A percentile compares a stretch with the other conserved stretches of the same genome.
Evolutionary conservation across 2,329 filamentous ascomycete genomes (phyloP).

Genomic region (Ambrosiella beaveri): DNA sequence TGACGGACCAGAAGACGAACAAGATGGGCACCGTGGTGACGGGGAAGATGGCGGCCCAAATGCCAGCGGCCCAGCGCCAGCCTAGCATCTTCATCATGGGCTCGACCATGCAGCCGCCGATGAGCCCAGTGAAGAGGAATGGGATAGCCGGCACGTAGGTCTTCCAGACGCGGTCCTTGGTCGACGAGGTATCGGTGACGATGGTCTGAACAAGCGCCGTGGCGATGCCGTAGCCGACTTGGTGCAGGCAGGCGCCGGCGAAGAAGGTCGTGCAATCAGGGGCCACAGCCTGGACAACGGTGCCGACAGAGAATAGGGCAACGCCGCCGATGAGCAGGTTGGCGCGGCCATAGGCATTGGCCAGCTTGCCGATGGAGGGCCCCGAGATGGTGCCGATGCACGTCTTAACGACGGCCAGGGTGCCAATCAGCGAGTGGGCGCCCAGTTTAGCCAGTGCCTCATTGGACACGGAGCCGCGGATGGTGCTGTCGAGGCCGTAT

Average conservation of each 20-base stretch:
- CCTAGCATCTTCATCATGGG: slow-evolving; percentile 30
- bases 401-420: no score
- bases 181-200: slow-evolving; percentile 45
- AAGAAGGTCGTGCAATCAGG: slow-evolving; percentile 32
- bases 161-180: slow-evolving; percentile 44
- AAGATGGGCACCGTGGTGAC: slow-evolving; percentile 40
- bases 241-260: slow-evolving; percentile 42
- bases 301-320: slow-evolving; percentile 40
- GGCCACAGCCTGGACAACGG: slow-evolving; percentile 37
- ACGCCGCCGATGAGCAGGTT: slow-evolving; percentile 39
- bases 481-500: no score
- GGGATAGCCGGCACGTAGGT: slow-evolving; percentile 43
- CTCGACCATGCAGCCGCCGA: slow-evolving; percentile 37
- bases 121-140: slow-evolving; percentile 49
- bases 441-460: no score
- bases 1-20: slow-evolving; percentile 31
- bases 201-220: slow-evolving; percentile 47
- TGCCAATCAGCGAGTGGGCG: no score
- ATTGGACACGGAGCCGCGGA: no score
- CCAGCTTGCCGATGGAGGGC: slow-evolving; percentile 40
- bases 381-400: slow-evolving; percentile 38
- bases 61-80: slow-evolving; percentile 48
- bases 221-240: slow-evolving; percentile 45
- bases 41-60: slow-evolving; percentile 47
- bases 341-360: slow-evolving; percentile 45